Evolutionary conservation across 208 protist species (phyloP).

Genomic region (Phytomonas francai): DNA sequence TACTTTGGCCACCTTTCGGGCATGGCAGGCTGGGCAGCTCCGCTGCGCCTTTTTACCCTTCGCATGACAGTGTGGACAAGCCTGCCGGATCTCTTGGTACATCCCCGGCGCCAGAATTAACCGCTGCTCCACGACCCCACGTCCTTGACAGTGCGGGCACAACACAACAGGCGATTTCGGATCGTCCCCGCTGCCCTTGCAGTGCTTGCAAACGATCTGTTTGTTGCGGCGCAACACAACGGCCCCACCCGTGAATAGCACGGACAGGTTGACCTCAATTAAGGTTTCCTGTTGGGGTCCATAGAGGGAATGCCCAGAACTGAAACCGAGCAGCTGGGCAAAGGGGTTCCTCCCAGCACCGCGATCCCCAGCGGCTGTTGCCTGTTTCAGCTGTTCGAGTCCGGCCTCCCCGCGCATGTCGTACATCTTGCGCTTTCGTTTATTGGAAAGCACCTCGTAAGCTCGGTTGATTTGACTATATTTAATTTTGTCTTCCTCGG

Average conservation of each 20-base stretch:
- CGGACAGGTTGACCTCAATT: constrained; percentile 79
- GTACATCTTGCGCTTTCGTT: constrained; percentile 87
- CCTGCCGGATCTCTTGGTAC: constrained; percentile 61
- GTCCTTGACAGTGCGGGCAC: constrained; percentile 57
- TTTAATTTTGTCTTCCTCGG: constrained; percentile 40
- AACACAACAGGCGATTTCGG: constrained; percentile 13
- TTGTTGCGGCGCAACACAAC: constrained; percentile 69
- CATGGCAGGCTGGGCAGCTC: constrained; percentile 69
- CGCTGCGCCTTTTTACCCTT: constrained; percentile 66
- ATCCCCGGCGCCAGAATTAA: constrained; percentile 67
- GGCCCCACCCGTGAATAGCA: constrained; percentile 90
- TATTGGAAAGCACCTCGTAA: constrained; percentile 88
- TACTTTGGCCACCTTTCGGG: constrained; percentile 48
- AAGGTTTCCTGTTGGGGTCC: constrained; percentile 71
- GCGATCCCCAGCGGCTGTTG: constrained; percentile 14
- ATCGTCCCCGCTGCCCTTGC: constrained; percentile 53
- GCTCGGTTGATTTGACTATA: constrained; percentile 78
- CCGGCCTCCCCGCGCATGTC: constrained; percentile 87
- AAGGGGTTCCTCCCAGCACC: constrained; percentile 25
- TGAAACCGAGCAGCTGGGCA: constrained; percentile 42
- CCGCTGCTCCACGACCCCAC: constrained; percentile 54
- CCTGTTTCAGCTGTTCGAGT: constrained; percentile 60
- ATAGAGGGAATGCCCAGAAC: constrained; percentile 32
- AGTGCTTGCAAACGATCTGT: constrained; percentile 78
- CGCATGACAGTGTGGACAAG: constrained; percentile 82